These are phyloP conservation scores for Neospora caninum DNA, from an alignment of 169 alveolate genomes.

Conservation along the genomic window DNA sequence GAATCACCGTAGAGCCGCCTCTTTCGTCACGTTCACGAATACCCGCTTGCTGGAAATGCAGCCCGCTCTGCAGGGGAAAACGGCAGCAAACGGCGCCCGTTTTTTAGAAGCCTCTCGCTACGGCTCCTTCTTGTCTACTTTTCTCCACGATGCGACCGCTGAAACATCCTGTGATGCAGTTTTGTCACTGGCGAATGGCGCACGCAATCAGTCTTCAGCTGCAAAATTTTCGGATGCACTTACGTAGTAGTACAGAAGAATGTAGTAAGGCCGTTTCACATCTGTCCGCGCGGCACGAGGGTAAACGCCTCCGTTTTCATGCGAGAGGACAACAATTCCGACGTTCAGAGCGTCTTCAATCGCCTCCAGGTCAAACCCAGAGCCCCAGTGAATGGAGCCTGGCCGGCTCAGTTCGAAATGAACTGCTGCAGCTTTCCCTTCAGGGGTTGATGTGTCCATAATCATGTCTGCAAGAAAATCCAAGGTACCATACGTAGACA, in stretches of 20 bases:
- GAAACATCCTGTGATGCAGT: no score
- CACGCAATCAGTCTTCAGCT: no score
- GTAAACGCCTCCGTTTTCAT: constrained; percentile 9
- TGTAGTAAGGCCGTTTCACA: background rate
- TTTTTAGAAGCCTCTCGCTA: no score
- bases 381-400: constrained; percentile 50
- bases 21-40: background rate
- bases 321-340: constrained; percentile 12
- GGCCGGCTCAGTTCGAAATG: constrained; percentile 41
- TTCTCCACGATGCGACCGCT: no score
- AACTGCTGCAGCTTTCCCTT: constrained; percentile 47
- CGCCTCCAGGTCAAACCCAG: constrained; percentile 34
- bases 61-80: background rate
- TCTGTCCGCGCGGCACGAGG: constrained; percentile 12
- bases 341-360: constrained; percentile 40
- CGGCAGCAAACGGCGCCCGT: background rate
- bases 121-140: no score
- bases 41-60: constrained; percentile 33
- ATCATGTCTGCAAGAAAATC: background rate
- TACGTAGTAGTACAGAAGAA: constrained; percentile 22
- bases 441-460: constrained; percentile 27
- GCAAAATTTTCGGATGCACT: background rate
- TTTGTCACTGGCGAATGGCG: background rate
- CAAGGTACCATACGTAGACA: background rate
- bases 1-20: background rate